Base-by-base conservation (phyloP, 163 green algal genomes). In the Scenedesmus sp. region DNA sequence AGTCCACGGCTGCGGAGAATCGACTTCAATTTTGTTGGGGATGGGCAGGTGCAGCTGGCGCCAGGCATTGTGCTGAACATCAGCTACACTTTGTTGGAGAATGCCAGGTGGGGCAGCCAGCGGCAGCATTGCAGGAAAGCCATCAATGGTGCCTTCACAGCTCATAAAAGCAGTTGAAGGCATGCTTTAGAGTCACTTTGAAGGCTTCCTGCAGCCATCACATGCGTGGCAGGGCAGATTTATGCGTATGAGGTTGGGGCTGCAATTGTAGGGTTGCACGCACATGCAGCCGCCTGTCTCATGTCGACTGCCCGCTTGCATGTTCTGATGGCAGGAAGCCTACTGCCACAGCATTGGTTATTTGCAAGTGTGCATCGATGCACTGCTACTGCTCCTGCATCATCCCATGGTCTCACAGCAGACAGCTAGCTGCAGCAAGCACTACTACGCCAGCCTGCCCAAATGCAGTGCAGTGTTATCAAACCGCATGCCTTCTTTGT, bases 61-160 rank as follows among this genome's bases (percentile, higher is more conserved):
- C 18, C 87, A 55, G 73, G 87, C 5, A 64, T 86, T 20, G 26
- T 77, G 26, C 73, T 91, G 9, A 91, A 86, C n/a, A 62, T 91
- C 20, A 79, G 13, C 55, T 6, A 60, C 46, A 59, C 77, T 1
- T 13, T 91, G 56, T 26, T 91, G n/a, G 56, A 74, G 56, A 62
- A 91, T 10, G 87, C 73, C 55, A 86, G 87, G 87, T 90, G 64
- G 55, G 85, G 5, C 26, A 62, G n/a, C 55, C 46, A 60, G 60
- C 34, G 18, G 1, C n/a, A 18, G 3, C 26, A 4, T 86, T 62
- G 59, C 59, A 82, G 34, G 15, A 26, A 59, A n/a, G 55, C 54
- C 2, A 85, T 8, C 6, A n/a, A 10, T 2, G 12, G 9, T 7
- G 1, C 46, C 15, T 52, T 16, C 2, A 8, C 15, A 20, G 7